Base-by-base conservation (phyloP, 805 yeast genomes). In the Tetrapisispora fleetii region DNA sequence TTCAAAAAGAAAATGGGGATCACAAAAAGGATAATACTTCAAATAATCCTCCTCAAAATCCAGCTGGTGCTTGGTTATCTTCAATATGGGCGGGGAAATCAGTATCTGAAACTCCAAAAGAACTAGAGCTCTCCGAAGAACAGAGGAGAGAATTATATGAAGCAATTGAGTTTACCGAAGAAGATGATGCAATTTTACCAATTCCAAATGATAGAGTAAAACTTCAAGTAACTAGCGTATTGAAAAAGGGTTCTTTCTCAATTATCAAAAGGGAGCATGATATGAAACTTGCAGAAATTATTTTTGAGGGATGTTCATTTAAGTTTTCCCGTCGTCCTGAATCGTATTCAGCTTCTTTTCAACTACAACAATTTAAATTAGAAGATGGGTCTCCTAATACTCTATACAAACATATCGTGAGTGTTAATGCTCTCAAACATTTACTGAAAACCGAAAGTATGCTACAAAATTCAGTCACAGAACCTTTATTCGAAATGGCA, bases 111-210 rank as follows among this genome's bases (percentile, higher is more conserved):
- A 50, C 55, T 1, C 67, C 67, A 7, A 70, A 72, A 3, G 62
- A 69, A 9, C 62, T 81, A 27, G 70, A 72, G 7, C 76, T 93
- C 63, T 79, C 93, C 0, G 95, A 87, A 14, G 95, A 89, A 55
- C 96, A 93, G 59, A 75, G 86, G 53, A 76, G 87, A 59, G 99
- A 95, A 50, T 71, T 93, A 19, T 90, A 88, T 59, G 95, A 87
- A 51, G 95, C 97, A 0, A 90, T 93, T 54, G 99, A 90, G 53
- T 90, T 82, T 56, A 86, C 90, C 56, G 96, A 90, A 52, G 66
- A 72, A 19, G 71, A 76, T 44, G 70, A 70, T 22, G 45, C 46
- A 7, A 18, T 52, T 6, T 67, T 80, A 7, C 82, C 84, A 50
- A 58, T 85, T 2, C 95, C 96, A 0, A 76, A 79, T 47, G 95